Evolutionary conservation across 306 rosid species (phyloP).

Genomic region (Cucurbita argyrosperma): DNA sequence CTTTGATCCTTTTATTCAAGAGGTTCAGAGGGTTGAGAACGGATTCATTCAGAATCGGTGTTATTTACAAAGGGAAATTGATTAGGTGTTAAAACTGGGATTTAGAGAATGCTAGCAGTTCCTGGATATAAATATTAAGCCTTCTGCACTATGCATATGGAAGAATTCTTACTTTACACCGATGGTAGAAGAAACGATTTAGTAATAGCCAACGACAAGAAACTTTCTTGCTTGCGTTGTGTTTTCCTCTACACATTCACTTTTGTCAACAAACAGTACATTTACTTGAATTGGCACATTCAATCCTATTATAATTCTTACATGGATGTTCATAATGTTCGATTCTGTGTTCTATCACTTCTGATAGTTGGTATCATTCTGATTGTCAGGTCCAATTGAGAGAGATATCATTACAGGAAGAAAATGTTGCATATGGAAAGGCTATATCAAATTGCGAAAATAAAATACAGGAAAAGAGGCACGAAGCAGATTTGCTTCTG

Average conservation of each 20-base stretch:
- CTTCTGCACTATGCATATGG: background rate
- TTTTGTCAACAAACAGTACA: background rate
- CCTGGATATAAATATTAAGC: background rate
- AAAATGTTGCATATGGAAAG: conserved; percentile 50
- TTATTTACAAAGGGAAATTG: background rate
- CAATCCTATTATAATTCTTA: background rate
- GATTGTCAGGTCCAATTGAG: conserved; percentile 61
- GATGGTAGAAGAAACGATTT: background rate
- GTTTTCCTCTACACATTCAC: background rate
- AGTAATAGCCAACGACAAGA: background rate
- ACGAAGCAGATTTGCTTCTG: conserved; percentile 38
- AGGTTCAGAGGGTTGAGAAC: background rate
- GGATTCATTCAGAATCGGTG: background rate
- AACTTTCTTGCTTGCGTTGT: background rate
- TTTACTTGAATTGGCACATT: no score
- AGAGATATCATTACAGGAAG: conserved; percentile 63
- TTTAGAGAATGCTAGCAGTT: background rate
- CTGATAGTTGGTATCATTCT: background rate
- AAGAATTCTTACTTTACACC: background rate
- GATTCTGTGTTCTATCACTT: background rate
- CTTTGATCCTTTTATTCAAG: background rate
- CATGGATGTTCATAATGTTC: background rate
- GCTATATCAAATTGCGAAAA: conserved; percentile 47
- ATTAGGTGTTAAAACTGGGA: background rate
- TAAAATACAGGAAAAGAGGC: conserved; percentile 54